Evolutionary conservation across 164 flowering plant genomes (phyloP).

Genomic region (Hamamelis virginiana): DNA sequence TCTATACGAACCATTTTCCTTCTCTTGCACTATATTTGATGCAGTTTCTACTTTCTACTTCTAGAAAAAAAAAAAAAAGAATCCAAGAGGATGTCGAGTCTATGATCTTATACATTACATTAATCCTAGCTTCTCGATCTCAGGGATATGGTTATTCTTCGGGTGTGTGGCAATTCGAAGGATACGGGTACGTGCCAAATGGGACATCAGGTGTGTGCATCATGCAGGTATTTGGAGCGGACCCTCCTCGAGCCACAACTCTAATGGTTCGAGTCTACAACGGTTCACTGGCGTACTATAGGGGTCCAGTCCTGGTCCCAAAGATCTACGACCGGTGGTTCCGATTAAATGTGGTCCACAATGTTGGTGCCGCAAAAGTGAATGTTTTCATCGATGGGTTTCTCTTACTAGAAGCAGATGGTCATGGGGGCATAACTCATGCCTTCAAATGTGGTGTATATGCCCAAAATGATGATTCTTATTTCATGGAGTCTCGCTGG

Average conservation of each 20-base stretch:
- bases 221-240: slow-evolving; percentile 40
- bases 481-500: slow-evolving; percentile 27
- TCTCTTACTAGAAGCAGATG: slow-evolving; percentile 9
- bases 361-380: slow-evolving; percentile 20
- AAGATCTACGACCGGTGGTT: slow-evolving; percentile 32
- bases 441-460: slow-evolving; percentile 33
- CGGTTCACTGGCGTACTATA: slow-evolving; percentile 30
- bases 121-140: too few species aligned
- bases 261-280: slow-evolving; percentile 30
- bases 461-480: slow-evolving; percentile 21
- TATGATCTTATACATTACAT: too few species aligned
- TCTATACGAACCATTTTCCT: too few species aligned
- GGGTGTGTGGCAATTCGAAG: slow-evolving; percentile 45
- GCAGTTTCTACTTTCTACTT: too few species aligned
- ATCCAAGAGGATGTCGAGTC: too few species aligned
- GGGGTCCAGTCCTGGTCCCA: slow-evolving; percentile 4
- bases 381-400: slow-evolving; percentile 20
- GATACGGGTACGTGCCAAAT: slow-evolving; percentile 26
- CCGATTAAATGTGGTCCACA: slow-evolving; percentile 31
- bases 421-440: slow-evolving; percentile 21
- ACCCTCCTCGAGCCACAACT: slow-evolving; percentile 26
- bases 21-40: too few species aligned
- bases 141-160: slow-evolving; percentile 41
- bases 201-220: slow-evolving; percentile 37
- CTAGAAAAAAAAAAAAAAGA: too few species aligned